phyloP scores from a whole-genome alignment of 1,284 basidiomycete genomes.

The Ceratobasidium sp. region DNA sequence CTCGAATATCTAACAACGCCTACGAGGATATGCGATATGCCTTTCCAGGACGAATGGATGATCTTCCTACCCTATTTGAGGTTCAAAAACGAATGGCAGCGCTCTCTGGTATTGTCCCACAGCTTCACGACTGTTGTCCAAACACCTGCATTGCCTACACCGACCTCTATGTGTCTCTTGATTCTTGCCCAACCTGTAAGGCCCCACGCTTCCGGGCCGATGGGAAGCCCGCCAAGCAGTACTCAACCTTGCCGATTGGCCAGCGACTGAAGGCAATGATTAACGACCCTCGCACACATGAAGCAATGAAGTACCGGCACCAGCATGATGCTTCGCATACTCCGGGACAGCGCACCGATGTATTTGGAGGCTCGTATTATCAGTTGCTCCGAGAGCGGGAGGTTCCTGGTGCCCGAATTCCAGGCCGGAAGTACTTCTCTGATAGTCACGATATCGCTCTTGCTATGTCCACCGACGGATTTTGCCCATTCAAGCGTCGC shows the following conservation, averaged over 20 bases:
- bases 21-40: too few relatives aligned
- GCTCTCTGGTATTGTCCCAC: constrained; percentile 39
- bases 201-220: constrained; percentile 14
- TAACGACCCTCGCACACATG: constrained; percentile 40
- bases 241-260: constrained; percentile 46
- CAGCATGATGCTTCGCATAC: constrained; percentile 29
- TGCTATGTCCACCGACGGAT: constrained; percentile 58
- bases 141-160: constrained; percentile 47
- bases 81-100: too few relatives aligned
- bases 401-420: constrained; percentile 22
- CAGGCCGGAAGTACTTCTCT: constrained; percentile 53
- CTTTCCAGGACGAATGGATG: too few relatives aligned
- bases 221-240: constrained; percentile 23
- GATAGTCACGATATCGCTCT: constrained; percentile 55
- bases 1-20: too few relatives aligned
- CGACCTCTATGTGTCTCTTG: constrained; percentile 12
- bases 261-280: constrained; percentile 48
- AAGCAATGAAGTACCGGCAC: constrained; percentile 47
- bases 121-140: constrained; percentile 42
- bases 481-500: constrained; percentile 58
- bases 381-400: not conserved
- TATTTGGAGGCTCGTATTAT: constrained; percentile 48
- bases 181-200: constrained; percentile 46
- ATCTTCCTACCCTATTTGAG: too few relatives aligned
- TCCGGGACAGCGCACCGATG: constrained; percentile 48